A percentile compares a stretch with the other conserved stretches of the same genome.
Conservation (phyloP, 225 moss, liverwort and hornwort genomes). For the Pseudisothecium myosuroides region DNA sequence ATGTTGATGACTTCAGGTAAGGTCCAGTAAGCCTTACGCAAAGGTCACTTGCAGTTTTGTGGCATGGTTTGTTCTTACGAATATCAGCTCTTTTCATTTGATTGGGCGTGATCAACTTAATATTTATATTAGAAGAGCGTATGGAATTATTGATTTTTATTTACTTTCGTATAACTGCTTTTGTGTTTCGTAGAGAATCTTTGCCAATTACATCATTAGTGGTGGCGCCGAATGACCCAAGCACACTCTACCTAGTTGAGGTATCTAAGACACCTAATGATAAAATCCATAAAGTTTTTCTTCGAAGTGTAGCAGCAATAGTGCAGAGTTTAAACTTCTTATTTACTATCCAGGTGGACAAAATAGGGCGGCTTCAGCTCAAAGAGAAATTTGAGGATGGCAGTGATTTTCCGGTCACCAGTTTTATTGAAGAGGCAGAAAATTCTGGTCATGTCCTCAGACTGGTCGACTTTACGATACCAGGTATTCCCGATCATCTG, state of each 20-base stretch:
- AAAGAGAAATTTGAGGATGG: not conserved
- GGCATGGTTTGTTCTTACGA: constrained; percentile 3
- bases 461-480: not conserved
- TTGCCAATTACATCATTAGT: not conserved
- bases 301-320: not conserved
- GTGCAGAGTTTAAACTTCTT: not conserved
- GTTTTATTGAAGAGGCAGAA: not conserved
- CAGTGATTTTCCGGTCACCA: not conserved
- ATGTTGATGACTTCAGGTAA: constrained; percentile 3
- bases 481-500: not conserved
- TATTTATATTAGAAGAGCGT: not conserved
- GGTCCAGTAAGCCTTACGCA: not conserved
- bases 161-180: not conserved
- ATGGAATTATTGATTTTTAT: not conserved
- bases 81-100: not conserved
- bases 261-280: not conserved
- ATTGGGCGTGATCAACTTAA: not conserved
- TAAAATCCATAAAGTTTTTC: not conserved
- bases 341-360: not conserved
- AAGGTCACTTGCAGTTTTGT: constrained; percentile 11
- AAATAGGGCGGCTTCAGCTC: not conserved
- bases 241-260: not conserved
- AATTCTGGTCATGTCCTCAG: not conserved
- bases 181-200: not conserved
- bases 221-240: not conserved